These are phyloP conservation scores for Solanum pinnatisectum DNA, from an alignment of 257 asterid species.

Conservation along the genomic window DNA sequence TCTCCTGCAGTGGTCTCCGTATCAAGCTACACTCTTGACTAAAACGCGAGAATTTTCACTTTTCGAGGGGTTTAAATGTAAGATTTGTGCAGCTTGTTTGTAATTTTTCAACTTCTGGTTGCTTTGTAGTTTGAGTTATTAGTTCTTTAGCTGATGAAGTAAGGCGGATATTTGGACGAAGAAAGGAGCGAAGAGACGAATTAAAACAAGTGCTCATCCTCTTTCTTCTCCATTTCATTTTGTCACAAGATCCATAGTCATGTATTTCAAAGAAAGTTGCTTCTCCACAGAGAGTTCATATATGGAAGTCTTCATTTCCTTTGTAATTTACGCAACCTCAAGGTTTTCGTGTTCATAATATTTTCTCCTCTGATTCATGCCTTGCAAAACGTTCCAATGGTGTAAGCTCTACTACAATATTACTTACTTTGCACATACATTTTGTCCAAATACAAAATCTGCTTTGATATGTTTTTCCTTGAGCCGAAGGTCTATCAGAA, in stretches of 20 bases:
- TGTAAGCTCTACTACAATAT: background rate
- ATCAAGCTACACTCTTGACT: slow-evolving; percentile 33
- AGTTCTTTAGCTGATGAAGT: background rate
- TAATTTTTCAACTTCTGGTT: background rate
- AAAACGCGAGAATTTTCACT: background rate
- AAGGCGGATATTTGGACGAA: background rate
- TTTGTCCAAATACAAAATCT: background rate
- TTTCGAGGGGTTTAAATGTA: background rate
- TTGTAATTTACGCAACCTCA: background rate
- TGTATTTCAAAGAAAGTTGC: background rate
- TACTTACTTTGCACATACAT: background rate
- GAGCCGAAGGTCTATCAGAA: background rate
- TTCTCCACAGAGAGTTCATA: background rate
- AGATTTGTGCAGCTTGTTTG: slow-evolving; percentile 12
- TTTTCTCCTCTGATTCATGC: background rate
- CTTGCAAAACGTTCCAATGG: background rate
- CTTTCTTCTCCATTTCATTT: slow-evolving; percentile 13
- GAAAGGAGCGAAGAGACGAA: slow-evolving; percentile 13
- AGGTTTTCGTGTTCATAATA: background rate
- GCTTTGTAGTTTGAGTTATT: background rate
- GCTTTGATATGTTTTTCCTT: background rate
- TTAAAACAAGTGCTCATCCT: slow-evolving; percentile 17
- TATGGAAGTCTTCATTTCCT: background rate
- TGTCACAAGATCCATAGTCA: background rate
- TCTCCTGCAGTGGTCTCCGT: slow-evolving; percentile 32